Evolutionary conservation across 108 stramenopile species (phyloP).

Genomic region (Fragilariopsis cylindrus): DNA sequence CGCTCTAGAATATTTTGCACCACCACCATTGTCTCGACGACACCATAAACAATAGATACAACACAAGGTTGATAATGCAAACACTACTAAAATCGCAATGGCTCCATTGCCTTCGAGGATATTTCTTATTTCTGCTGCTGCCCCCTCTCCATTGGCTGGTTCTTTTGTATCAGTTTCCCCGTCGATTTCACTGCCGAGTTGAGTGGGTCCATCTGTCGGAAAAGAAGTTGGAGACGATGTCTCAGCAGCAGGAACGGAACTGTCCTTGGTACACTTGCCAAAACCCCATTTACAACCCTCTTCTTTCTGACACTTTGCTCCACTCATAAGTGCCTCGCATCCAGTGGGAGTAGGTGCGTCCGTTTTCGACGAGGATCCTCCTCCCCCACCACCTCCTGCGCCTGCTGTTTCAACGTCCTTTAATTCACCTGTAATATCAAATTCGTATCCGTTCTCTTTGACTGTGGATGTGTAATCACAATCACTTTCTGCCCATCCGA

Average conservation of each 20-base stretch:
- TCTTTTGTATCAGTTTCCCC: not conserved
- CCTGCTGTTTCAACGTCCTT: not conserved
- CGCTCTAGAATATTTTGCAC: not conserved
- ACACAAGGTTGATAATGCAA: not conserved
- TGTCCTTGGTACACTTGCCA: conserved; percentile 14
- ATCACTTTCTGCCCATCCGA: conserved; percentile 90
- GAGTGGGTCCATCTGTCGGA: not conserved
- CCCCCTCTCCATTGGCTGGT: no score
- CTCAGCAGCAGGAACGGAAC: not conserved
- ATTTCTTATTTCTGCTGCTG: no score
- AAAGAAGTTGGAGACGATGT: not conserved
- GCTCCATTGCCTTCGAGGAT: no score
- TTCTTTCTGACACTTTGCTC: conserved; percentile 1
- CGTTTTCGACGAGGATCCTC: not conserved
- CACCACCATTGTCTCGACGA: not conserved
- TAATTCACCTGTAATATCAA: conserved; percentile 27
- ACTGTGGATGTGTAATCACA: conserved; percentile 69
- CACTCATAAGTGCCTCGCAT: conserved; percentile 1
- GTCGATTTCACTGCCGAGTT: not conserved
- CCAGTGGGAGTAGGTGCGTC: not conserved
- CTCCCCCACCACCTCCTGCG: not conserved
- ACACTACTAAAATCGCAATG: not conserved
- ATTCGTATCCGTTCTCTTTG: conserved; percentile 19
- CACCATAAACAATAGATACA: conserved; percentile 4
- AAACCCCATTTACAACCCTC: conserved; percentile 17